A percentile compares a stretch with the other conserved stretches of the same genome.
These are phyloP conservation scores for Combretum micranthum DNA, from an alignment of 345 rosid species.

Conservation along the genomic window DNA sequence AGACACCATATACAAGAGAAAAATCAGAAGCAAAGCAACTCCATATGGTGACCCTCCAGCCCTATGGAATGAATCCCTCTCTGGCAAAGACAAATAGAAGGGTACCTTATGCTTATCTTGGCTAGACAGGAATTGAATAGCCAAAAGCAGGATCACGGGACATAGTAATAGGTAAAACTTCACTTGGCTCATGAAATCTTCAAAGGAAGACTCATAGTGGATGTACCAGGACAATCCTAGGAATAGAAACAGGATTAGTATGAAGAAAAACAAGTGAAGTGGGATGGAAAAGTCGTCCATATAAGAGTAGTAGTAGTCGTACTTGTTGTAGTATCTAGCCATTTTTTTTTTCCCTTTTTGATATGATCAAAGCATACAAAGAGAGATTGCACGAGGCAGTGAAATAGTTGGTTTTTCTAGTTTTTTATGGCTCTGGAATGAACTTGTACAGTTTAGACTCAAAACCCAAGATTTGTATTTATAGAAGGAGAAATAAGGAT, in stretches of 20 bases:
- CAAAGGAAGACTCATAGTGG: slow-evolving; percentile 13
- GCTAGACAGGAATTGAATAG: slow-evolving; percentile 13
- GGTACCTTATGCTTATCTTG: slow-evolving; percentile 6
- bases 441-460: too few relatives aligned
- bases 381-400: background rate
- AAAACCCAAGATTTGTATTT: too few relatives aligned
- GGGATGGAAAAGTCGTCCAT: slow-evolving; percentile 11
- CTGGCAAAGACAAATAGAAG: slow-evolving; percentile 6
- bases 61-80: slow-evolving; percentile 13
- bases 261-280: slow-evolving; percentile 13
- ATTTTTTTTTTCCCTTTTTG: too few relatives aligned
- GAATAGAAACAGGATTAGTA: slow-evolving; percentile 6
- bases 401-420: too few relatives aligned
- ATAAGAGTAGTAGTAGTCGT: background rate
- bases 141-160: slow-evolving; percentile 13
- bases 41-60: slow-evolving; percentile 34
- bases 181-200: slow-evolving; percentile 8
- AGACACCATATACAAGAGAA: slow-evolving; percentile 29
- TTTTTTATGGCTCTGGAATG: background rate
- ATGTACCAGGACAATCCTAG: slow-evolving; percentile 14
- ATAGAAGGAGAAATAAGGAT: too few relatives aligned
- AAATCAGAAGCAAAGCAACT: slow-evolving; percentile 21
- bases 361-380: too few relatives aligned
- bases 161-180: slow-evolving; percentile 14
- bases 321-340: too few relatives aligned